A percentile compares a stretch with the other conserved stretches of the same genome.
Conservation (phyloP, 2,329 filamentous ascomycete genomes). For the Geosmithia putterillii region DNA sequence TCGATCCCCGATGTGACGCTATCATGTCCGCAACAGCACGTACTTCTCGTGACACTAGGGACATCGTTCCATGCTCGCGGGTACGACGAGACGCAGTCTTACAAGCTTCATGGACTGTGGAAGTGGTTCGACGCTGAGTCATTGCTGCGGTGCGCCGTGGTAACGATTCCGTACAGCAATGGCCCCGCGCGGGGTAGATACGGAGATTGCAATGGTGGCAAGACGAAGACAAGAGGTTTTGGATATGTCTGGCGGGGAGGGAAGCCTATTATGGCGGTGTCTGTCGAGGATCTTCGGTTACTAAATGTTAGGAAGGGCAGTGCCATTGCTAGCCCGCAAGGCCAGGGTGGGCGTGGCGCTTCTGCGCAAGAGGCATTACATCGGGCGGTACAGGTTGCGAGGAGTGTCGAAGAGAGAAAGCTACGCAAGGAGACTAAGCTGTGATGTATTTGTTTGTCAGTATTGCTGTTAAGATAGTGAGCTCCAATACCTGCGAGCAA, state of each 20-base stretch:
- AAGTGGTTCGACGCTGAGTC: constrained; percentile 52
- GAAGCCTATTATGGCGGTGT: constrained; percentile 63
- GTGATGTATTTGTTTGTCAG: too few relatives aligned
- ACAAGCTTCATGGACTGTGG: constrained; percentile 35
- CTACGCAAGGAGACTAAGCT: constrained; percentile 55
- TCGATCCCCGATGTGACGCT: constrained; percentile 26
- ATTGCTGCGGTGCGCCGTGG: constrained; percentile 44
- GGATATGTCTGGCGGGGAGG: constrained; percentile 39
- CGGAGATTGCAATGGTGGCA: constrained; percentile 49
- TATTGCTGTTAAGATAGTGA: too few relatives aligned
- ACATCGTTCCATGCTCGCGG: too few relatives aligned
- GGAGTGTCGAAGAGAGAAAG: constrained; percentile 61
- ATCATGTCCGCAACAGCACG: constrained; percentile 37
- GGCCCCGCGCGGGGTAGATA: too few relatives aligned
- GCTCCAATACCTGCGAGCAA: too few relatives aligned
- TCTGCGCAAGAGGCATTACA: constrained; percentile 47
- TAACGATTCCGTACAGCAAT: too few relatives aligned
- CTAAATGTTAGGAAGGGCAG: constrained; percentile 48
- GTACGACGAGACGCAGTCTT: constrained; percentile 39
- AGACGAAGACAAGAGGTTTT: constrained; percentile 19
- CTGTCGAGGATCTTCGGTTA: constrained; percentile 58
- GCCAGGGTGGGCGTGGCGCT: constrained; percentile 36
- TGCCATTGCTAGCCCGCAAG: constrained; percentile 52
- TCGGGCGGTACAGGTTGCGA: constrained; percentile 48
- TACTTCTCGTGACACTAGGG: constrained; percentile 49